Base-by-base conservation (phyloP, 805 yeast species). In the Sugiyamaella chiloensis region DNA sequence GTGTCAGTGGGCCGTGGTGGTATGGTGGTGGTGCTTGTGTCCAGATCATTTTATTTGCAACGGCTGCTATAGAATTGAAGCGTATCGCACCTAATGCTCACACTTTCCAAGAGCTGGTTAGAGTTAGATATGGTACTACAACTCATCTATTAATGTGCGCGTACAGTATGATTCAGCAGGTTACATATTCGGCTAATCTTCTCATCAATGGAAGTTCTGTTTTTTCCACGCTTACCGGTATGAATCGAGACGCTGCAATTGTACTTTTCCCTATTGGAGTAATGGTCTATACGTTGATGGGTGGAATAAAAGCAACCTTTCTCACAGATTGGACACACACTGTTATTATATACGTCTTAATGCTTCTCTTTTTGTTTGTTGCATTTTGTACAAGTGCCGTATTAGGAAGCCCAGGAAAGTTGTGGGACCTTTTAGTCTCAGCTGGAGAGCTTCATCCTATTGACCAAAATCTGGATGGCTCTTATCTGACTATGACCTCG, bases 21-120 rank as follows among this genome's bases (percentile, higher is more conserved):
- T 89, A 90, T 63, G 96, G 95, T 5, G 79, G 91, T 1, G 97
- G 96, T 61, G 96, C 96, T 1, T 77, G 86, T 46, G 87, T 85
- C 48, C 96, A 89, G 64, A 85, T 89, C 55, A 81, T 87, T 19
- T 71, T 87, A 44, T 89, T 89, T 66, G 87, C 95, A 1, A 81
- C 87, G 40, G 66, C 87, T 48, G 96, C 96, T 12, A 87, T 89
- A 53, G 88, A 85, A 63, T 85, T 88, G 27, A 90, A 89, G 66
- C 83, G 83, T 61, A 79, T 81, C 52, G 96, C 96, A 9, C 96
- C 96, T 3, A 83, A 80, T 40, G 93, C 93, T 1, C 96, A 89
- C 68, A 88, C 96, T 1, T 89, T 85, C 65, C 73, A 87, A 55
- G 97, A 90, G 67, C 84, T 89, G 46, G 77, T 90, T 54, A 80